Conservation (phyloP, 176 grass and related monocot species). For the Ensete ventricosum region DNA sequence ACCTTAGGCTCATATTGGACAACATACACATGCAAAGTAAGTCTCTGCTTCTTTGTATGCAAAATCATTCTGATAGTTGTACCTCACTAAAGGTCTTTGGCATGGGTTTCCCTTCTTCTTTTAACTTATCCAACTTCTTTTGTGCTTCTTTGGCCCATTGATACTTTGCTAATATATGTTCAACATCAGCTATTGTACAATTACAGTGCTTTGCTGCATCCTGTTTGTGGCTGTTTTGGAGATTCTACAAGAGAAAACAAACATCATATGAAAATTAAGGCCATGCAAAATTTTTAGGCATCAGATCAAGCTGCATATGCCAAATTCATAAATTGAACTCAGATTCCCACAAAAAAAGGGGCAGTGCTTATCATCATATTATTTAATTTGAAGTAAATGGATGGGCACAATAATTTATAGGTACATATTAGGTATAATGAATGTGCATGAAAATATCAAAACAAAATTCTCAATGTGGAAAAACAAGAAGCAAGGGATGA, state of each 20-base stretch:
- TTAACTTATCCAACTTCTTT: constrained; percentile 64
- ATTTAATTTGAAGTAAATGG: background rate
- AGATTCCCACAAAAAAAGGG: background rate
- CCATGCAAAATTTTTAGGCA: background rate
- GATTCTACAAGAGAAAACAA: constrained; percentile 37
- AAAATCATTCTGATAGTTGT: constrained; percentile 6
- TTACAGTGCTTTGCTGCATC: constrained; percentile 74
- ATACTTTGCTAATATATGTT: constrained; percentile 86
- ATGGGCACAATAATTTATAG: background rate
- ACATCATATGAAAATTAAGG: background rate
- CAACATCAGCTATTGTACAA: constrained; percentile 80
- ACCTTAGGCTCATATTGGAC: background rate
- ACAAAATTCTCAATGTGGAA: background rate
- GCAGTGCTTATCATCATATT: background rate
- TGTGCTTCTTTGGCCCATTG: constrained; percentile 89
- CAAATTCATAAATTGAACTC: background rate
- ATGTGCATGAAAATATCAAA: background rate
- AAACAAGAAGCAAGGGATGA: too few species aligned
- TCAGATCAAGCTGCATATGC: background rate
- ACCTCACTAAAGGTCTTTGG: constrained; percentile 77
- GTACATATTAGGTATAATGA: background rate
- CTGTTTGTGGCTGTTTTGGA: constrained; percentile 58
- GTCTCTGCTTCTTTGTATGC: background rate
- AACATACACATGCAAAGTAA: background rate
- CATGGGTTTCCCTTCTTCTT: constrained; percentile 80